Base-by-base conservation (phyloP, 1,284 basidiomycete genomes). In the Singerocomus inundabilis region DNA sequence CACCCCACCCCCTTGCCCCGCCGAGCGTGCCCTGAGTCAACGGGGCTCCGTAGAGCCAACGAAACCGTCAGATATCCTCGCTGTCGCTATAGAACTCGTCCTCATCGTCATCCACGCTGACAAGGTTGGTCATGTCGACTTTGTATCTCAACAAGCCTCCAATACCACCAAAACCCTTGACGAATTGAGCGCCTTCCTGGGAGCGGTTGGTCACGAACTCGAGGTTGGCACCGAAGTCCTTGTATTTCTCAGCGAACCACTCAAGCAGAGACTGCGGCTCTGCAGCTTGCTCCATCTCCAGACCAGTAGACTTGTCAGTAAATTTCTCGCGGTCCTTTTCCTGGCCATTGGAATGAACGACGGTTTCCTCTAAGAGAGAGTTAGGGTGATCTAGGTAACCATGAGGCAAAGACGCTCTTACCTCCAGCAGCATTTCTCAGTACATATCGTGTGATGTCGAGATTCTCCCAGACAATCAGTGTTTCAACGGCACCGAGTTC, bases 161-260 rank as follows among this genome's bases (percentile, higher is more conserved):
- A 58, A 99, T 97, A 31, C 96, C 96, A 74, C 96, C 96, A 64
- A 99, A 99, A 44, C 96, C 97, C 70, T 96, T 96, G 64, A 97
- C 94, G 76, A 98, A 99, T 71, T 99, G 97, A 38, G 91, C 91
- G 30, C 96, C 96, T 69, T 99, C 96, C 68, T 98, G 95, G n/a
- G 92, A 95, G 46, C 84, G 80, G 69, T 91, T 88, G 56, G 89
- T 91, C 39, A 91, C 81, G 64, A 91, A 91, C 69, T 98, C 96
- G 54, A 98, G 85, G 59, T 88, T 88, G 51, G 95, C 91, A 58
- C 96, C 97, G 67, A 98, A 99, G 43, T 95, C 90, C 69, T 93
- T 94, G 80, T 99, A 99, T 70, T 95, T 94, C 66, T 99, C 97
- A 33, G 97, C 90, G 65, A 99, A 93, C 97, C 97, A 99, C 71